Evolutionary conservation across 352 stramenopile genomes (phyloP).

Genomic region (Globisporangium spinosum): DNA sequence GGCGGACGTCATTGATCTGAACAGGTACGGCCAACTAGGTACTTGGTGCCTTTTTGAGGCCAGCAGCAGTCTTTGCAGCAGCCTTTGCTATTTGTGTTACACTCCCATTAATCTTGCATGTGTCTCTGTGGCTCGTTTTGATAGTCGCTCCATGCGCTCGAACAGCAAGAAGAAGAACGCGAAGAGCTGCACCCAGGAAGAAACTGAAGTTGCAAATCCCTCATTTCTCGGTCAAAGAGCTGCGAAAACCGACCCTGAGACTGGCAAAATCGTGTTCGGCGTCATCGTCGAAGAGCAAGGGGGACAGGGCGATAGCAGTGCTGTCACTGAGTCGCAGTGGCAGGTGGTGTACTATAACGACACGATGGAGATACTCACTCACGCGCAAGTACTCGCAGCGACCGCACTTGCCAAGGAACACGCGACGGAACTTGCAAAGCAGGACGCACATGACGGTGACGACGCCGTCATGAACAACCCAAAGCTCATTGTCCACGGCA

Average conservation of each 20-base stretch:
- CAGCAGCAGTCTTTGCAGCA: no score
- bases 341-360: conserved; percentile 58
- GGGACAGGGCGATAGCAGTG: conserved; percentile 1
- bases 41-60: no score
- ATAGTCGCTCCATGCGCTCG: conserved; percentile 27
- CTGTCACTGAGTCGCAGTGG: conserved; percentile 26
- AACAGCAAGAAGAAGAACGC: conserved; percentile 5
- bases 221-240: conserved; percentile 35
- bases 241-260: conserved; percentile 33
- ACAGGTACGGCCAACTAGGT: conserved; percentile 28
- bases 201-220: not conserved
- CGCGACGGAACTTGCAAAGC: conserved; percentile 8
- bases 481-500: conserved; percentile 57
- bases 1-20: conserved; percentile 46
- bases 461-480: conserved; percentile 22
- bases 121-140: not conserved
- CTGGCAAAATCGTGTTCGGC: conserved; percentile 37
- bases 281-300: conserved; percentile 37
- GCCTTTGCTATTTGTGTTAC: not conserved
- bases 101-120: not conserved
- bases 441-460: not conserved
- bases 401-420: conserved; percentile 32
- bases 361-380: conserved; percentile 38
- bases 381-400: conserved; percentile 24
- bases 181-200: not conserved